Evolutionary conservation across 2,329 filamentous ascomycete genomes (phyloP).

Genomic region (Neofusicoccum sp.): DNA sequence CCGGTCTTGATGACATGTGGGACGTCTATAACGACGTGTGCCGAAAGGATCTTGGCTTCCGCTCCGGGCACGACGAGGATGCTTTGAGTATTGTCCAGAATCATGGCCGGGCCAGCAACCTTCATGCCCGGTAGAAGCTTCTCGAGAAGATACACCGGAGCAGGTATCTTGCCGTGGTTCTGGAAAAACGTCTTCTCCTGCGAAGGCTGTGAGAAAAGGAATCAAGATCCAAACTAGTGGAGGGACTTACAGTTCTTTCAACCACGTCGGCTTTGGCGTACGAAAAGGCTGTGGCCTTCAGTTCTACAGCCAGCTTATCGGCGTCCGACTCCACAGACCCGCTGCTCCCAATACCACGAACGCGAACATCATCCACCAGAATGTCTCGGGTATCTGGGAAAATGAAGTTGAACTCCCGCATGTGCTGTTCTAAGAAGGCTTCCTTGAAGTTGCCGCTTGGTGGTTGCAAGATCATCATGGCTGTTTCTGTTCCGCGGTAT

Average conservation of each 20-base stretch:
- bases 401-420: slow-evolving; percentile 45
- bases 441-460: slow-evolving; percentile 33
- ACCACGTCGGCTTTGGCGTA: slow-evolving; percentile 63
- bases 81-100: slow-evolving; percentile 46
- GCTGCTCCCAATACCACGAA: slow-evolving; percentile 36
- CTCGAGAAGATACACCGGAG: slow-evolving; percentile 28
- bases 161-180: slow-evolving; percentile 23
- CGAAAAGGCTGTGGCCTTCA: slow-evolving; percentile 65
- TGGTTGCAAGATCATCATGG: slow-evolving; percentile 42
- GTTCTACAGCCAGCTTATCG: slow-evolving; percentile 79
- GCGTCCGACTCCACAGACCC: slow-evolving; percentile 54
- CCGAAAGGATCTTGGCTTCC: slow-evolving; percentile 37
- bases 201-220: background rate
- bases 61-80: slow-evolving; percentile 42
- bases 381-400: slow-evolving; percentile 51
- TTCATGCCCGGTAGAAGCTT: slow-evolving; percentile 24
- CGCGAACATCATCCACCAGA: slow-evolving; percentile 12
- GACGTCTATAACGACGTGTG: slow-evolving; percentile 48
- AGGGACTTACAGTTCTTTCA: slow-evolving; percentile 50
- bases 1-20: slow-evolving; percentile 48
- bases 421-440: slow-evolving; percentile 38
- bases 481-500: slow-evolving; percentile 46
- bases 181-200: slow-evolving; percentile 27
- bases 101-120: slow-evolving; percentile 32
- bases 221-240: no score